Conservation (phyloP, 169 alveolate genomes). For the Theileria sp. region DNA sequence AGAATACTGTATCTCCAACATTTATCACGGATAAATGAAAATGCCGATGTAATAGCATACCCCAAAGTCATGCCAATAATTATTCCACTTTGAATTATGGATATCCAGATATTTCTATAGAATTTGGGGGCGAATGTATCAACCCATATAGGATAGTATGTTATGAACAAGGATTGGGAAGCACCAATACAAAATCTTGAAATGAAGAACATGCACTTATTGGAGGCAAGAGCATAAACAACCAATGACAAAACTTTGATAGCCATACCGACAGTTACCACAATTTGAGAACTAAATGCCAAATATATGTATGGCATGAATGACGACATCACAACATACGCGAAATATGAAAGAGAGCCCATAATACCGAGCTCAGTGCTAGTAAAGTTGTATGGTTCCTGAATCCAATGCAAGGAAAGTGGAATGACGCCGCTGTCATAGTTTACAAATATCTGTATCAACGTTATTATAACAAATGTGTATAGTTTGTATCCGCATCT, state of each 20-base stretch:
- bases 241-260: neutral
- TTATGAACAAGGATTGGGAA: slow-evolving; percentile 87
- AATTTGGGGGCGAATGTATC: slow-evolving; percentile 89
- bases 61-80: slow-evolving; percentile 84
- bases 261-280: slow-evolving; percentile 61
- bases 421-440: slow-evolving; percentile 61
- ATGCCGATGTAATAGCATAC: slow-evolving; percentile 57
- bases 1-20: slow-evolving; percentile 60
- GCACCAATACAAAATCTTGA: slow-evolving; percentile 86
- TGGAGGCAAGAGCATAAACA: slow-evolving; percentile 56
- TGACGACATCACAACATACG: slow-evolving; percentile 75
- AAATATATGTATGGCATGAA: slow-evolving; percentile 70
- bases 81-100: slow-evolving; percentile 84
- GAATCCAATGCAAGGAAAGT: slow-evolving; percentile 42
- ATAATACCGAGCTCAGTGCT: slow-evolving; percentile 51
- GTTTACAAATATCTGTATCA: slow-evolving; percentile 50
- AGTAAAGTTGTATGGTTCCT: slow-evolving; percentile 38
- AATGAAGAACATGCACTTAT: slow-evolving; percentile 72
- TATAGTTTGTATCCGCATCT: slow-evolving; percentile 1
- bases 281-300: slow-evolving; percentile 63
- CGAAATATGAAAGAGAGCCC: slow-evolving; percentile 79
- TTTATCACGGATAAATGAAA: neutral
- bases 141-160: slow-evolving; percentile 93
- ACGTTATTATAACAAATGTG: slow-evolving; percentile 35
- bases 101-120: slow-evolving; percentile 91